These are phyloP conservation scores for Naganishia antarctica DNA, from an alignment of 768 basidiomycete genomes.

Conservation along the genomic window DNA sequence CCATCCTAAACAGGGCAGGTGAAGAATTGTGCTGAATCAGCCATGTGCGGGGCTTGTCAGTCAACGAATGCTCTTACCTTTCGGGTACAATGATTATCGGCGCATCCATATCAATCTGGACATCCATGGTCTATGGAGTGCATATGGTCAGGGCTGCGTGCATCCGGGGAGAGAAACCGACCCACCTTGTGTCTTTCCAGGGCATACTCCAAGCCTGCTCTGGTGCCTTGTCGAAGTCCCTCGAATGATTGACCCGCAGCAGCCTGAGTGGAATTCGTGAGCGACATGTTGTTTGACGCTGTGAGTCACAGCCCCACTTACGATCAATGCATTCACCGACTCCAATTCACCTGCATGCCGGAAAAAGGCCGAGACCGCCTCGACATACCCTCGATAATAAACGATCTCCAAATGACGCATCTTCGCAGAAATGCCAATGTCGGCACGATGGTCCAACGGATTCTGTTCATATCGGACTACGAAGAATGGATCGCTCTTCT, in stretches of 20 bases:
- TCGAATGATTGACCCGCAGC: slow-evolving; percentile 91
- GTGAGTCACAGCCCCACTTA: slow-evolving; percentile 42
- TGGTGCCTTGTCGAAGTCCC: slow-evolving; percentile 84
- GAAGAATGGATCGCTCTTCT: slow-evolving; percentile 61
- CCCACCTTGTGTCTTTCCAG: slow-evolving; percentile 72
- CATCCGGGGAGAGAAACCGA: background rate
- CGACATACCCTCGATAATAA: slow-evolving; percentile 88
- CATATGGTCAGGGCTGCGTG: too few species aligned
- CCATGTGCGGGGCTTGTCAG: background rate
- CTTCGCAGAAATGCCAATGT: slow-evolving; percentile 78
- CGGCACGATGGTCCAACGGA: slow-evolving; percentile 84
- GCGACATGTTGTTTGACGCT: background rate
- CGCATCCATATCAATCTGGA: slow-evolving; percentile 94
- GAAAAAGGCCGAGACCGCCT: slow-evolving; percentile 85
- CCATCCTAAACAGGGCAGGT: slow-evolving; percentile 57
- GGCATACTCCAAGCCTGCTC: slow-evolving; percentile 89
- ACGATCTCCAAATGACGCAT: slow-evolving; percentile 97
- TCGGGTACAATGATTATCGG: slow-evolving; percentile 97
- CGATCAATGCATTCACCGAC: slow-evolving; percentile 86
- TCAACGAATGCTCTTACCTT: slow-evolving; percentile 59
- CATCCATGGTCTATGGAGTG: slow-evolving; percentile 63
- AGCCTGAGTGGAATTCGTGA: slow-evolving; percentile 54
- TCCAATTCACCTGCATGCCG: slow-evolving; percentile 92
- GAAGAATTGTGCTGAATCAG: background rate
- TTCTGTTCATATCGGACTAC: slow-evolving; percentile 85